A percentile compares a stretch with the other conserved stretches of the same genome.
phyloP scores from a whole-genome alignment of 2,329 filamentous ascomycete genomes.

The Alternaria viburni region DNA sequence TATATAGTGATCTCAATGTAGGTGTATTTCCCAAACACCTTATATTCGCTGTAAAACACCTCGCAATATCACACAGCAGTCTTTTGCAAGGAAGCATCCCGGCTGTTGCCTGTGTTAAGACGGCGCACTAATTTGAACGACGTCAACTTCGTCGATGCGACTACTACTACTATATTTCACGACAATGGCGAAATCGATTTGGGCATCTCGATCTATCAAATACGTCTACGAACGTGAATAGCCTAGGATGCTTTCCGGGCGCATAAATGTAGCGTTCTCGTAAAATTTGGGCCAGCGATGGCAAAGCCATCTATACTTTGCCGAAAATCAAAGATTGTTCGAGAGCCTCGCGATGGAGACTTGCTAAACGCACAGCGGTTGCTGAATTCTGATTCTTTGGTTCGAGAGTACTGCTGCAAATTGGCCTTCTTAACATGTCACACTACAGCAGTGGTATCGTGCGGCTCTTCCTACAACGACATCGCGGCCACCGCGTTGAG shows the following conservation, averaged over 20 bases:
- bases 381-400: neutral
- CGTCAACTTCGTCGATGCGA: neutral
- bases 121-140: neutral
- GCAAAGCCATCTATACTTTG: neutral
- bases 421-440: neutral
- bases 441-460: neutral
- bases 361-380: neutral
- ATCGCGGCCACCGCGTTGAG: neutral
- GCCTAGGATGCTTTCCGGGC: neutral
- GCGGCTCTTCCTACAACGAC: neutral
- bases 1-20: no score
- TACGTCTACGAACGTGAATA: neutral
- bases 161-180: neutral
- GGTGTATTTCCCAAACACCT: no score
- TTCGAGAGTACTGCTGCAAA: neutral
- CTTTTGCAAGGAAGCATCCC: neutral
- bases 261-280: neutral
- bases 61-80: neutral
- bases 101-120: neutral
- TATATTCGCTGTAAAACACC: no score
- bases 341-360: neutral
- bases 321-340: neutral
- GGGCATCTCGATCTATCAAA: neutral
- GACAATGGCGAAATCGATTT: neutral
- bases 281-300: neutral